Percentiles rank a stretch among this genome's conserved stretches.
Conservation (phyloP, 352 stramenopile genomes). For the Halophytophthora polymorphica region DNA sequence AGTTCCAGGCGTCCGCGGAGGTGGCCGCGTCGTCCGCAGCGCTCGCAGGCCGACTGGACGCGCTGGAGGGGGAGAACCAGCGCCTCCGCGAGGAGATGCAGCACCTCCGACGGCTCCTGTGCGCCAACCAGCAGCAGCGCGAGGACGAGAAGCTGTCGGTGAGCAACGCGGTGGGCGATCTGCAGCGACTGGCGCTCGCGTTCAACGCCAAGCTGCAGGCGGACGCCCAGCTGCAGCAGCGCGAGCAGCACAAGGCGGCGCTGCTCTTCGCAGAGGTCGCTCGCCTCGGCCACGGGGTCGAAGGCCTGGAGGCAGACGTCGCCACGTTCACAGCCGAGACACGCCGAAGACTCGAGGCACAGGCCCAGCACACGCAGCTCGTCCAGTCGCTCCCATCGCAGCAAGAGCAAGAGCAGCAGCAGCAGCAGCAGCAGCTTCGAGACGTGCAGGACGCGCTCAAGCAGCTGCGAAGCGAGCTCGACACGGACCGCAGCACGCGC, state of each 20-base stretch:
- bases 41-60: constrained; percentile 25
- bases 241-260: constrained; percentile 65
- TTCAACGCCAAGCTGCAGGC: constrained; percentile 62
- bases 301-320: constrained; percentile 32
- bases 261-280: constrained; percentile 68
- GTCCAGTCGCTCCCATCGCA: constrained; percentile 22
- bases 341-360: constrained; percentile 33
- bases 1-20: constrained; percentile 1
- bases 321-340: constrained; percentile 32
- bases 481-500: constrained; percentile 52
- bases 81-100: constrained; percentile 48
- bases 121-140: constrained; percentile 54
- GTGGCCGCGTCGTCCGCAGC: constrained; percentile 1
- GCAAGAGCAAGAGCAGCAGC: constrained; percentile 32
- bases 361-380: constrained; percentile 40
- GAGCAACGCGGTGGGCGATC: constrained; percentile 38
- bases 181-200: constrained; percentile 44
- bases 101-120: constrained; percentile 49
- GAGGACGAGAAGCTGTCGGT: constrained; percentile 43
- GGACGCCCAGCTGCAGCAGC: constrained; percentile 48
- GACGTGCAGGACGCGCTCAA: constrained; percentile 34
- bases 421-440: constrained; percentile 27
- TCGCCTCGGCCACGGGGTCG: constrained; percentile 45
- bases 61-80: constrained; percentile 62
- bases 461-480: constrained; percentile 52